Evolutionary conservation across 371 early-diverging fungal genomes (phyloP).

Genomic region (Entomophthora muscae): DNA sequence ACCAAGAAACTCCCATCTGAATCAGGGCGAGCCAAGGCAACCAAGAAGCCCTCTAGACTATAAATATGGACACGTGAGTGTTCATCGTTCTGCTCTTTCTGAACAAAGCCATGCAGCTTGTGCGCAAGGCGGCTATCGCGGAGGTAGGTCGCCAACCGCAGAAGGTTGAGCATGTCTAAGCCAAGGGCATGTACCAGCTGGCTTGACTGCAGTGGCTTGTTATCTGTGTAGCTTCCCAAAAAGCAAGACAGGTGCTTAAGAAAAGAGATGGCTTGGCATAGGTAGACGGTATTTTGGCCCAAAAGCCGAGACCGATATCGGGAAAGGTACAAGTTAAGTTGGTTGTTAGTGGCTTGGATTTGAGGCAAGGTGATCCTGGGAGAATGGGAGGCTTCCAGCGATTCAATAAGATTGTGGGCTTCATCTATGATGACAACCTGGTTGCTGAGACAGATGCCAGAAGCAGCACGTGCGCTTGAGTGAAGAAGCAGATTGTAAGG

Average conservation of each 20-base stretch:
- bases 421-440: slow-evolving; percentile 77
- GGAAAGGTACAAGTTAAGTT: slow-evolving; percentile 43
- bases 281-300: slow-evolving; percentile 55
- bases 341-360: slow-evolving; percentile 25
- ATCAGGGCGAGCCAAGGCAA: slow-evolving; percentile 38
- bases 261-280: slow-evolving; percentile 35
- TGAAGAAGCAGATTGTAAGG: slow-evolving; percentile 78
- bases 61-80: background rate
- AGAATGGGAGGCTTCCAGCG: slow-evolving; percentile 40
- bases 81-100: background rate
- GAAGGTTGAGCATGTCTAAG: background rate
- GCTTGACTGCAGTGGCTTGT: background rate
- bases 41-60: slow-evolving; percentile 32
- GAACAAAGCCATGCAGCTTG: background rate
- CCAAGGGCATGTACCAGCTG: background rate
- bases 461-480: slow-evolving; percentile 47
- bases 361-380: slow-evolving; percentile 24
- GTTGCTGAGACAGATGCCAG: slow-evolving; percentile 49
- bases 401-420: slow-evolving; percentile 74
- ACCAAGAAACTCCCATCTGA: slow-evolving; percentile 51
- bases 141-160: background rate
- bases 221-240: background rate
- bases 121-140: background rate
- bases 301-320: slow-evolving; percentile 47
- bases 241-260: background rate